phyloP scores from a whole-genome alignment of 1,284 basidiomycete species.

The Leccinum subspadiceum region DNA sequence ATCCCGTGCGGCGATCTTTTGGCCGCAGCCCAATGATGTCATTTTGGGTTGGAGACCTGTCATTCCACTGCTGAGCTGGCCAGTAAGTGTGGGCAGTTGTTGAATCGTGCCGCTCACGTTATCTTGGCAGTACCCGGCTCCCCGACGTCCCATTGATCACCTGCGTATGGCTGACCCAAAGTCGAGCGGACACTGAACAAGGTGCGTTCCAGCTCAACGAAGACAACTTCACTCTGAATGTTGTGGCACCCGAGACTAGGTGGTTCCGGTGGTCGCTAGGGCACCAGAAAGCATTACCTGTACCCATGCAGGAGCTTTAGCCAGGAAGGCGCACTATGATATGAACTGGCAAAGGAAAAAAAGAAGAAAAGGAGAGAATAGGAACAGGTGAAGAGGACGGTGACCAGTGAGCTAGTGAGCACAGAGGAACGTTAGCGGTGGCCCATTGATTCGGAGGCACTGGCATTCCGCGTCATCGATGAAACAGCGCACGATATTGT shows the following conservation, averaged over 20 bases:
- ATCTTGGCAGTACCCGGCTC: not conserved
- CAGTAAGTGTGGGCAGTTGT: constrained; percentile 19
- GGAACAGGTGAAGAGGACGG: constrained; percentile 25
- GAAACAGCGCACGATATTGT: constrained; percentile 21
- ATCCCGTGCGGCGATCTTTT: constrained; percentile 29
- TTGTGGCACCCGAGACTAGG: constrained; percentile 21
- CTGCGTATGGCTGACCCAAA: not conserved
- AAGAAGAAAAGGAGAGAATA: not conserved
- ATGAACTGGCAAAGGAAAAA: not conserved
- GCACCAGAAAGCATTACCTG: constrained; percentile 23
- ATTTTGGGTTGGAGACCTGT: constrained; percentile 31
- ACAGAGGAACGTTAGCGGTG: not conserved
- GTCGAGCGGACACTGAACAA: not conserved
- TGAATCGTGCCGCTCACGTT: not conserved
- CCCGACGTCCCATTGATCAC: not conserved
- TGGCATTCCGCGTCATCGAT: constrained; percentile 22
- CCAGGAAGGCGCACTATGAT: constrained; percentile 26
- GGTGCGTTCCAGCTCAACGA: not conserved
- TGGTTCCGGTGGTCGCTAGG: constrained; percentile 21
- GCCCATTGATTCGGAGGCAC: constrained; percentile 26
- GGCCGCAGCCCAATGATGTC: constrained; percentile 19
- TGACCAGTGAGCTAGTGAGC: not conserved
- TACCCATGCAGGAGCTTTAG: constrained; percentile 6
- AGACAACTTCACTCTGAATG: constrained; percentile 4
- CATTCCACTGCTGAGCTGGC: constrained; percentile 31